phyloP scores from a whole-genome alignment of 352 stramenopile genomes.

The Thalassiosira exigua region DNA sequence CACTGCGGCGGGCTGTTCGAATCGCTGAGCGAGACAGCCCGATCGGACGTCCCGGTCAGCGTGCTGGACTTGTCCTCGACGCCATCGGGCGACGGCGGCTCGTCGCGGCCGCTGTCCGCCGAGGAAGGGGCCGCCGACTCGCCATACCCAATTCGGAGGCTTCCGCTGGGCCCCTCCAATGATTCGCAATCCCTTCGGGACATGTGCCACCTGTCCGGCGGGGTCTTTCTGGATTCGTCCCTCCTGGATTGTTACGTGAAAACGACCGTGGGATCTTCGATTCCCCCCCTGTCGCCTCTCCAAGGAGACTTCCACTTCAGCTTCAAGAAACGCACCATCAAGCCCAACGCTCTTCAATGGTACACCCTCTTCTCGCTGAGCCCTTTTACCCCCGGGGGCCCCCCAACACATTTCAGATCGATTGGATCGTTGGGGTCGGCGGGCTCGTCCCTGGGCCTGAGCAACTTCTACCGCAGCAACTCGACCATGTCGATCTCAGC shows the following conservation, averaged over 20 bases:
- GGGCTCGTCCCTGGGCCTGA: constrained; percentile 9
- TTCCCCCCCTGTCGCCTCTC: constrained; percentile 26
- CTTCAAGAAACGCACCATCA: constrained; percentile 67
- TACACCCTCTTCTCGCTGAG: constrained; percentile 77
- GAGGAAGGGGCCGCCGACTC: constrained; percentile 11
- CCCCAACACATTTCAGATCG: constrained; percentile 13
- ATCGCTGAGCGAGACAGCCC: constrained; percentile 61
- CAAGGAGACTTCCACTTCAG: constrained; percentile 67
- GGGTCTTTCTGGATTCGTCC: constrained; percentile 70
- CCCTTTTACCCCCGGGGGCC: constrained; percentile 53
- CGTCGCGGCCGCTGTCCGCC: background rate
- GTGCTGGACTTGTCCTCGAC: constrained; percentile 74
- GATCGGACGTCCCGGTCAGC: constrained; percentile 70
- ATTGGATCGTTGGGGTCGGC: constrained; percentile 11
- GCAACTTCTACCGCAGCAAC: constrained; percentile 19
- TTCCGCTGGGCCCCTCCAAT: constrained; percentile 73
- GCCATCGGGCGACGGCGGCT: background rate
- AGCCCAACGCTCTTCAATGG: constrained; percentile 82
- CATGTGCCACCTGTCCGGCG: constrained; percentile 63
- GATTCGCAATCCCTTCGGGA: constrained; percentile 69
- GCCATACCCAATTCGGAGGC: no score
- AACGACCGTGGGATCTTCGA: constrained; percentile 54
- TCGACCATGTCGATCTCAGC: constrained; percentile 23
- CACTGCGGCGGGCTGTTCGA: constrained; percentile 73
- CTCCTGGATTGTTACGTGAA: constrained; percentile 58